Base-by-base conservation (phyloP, 2,329 filamentous ascomycete genomes). In the Daldinia eschscholtzii region DNA sequence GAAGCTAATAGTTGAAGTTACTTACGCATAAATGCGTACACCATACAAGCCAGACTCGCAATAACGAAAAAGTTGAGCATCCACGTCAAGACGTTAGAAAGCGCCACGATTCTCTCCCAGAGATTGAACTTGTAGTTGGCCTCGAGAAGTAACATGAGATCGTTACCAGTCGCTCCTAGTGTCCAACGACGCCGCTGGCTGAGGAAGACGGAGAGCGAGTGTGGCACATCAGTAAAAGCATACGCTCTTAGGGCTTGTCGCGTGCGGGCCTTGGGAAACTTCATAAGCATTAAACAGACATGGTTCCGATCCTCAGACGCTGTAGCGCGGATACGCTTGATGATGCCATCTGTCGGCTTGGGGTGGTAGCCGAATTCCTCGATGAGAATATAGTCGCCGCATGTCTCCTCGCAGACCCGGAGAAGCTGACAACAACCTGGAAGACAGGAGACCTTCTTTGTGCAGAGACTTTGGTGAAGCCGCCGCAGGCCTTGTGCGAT, bases 221-320 rank as follows among this genome's bases (percentile, higher is more conserved):
- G 81, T 0, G 83, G 83, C 0, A 84, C 83, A 28, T 83, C 81
- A 1, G 83, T 85, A 68, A 79, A 85, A 10, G 83, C 83, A 59
- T 82, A 81, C 33, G 84, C 83, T 0, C 79, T 78, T 1, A 86
- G 78, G 0, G 83, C 83, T 72, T 86, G 84, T 0, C 82, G 80
- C 0, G 83, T 86, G 55, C 80, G 79, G 33, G 80, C 81, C 23
- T 80, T 72, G 0, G 83, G 83, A 66, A 80, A 83, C 10, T 81
- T 76, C 64, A 82, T 83, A 60, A 85, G 82, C 70, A 85, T 83
- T 68, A 84, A 81, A 67, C 81, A 83, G 1, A 83, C 83, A 61
- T 85, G 83, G 67, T 85, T 85, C 52, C 82, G 81, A 58, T 85
- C 84, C 65, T 86, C 84, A 2, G 82, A 84, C 42, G 83, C 83